Conservation (phyloP, 768 basidiomycete genomes). For the Lyophyllum atratum region DNA sequence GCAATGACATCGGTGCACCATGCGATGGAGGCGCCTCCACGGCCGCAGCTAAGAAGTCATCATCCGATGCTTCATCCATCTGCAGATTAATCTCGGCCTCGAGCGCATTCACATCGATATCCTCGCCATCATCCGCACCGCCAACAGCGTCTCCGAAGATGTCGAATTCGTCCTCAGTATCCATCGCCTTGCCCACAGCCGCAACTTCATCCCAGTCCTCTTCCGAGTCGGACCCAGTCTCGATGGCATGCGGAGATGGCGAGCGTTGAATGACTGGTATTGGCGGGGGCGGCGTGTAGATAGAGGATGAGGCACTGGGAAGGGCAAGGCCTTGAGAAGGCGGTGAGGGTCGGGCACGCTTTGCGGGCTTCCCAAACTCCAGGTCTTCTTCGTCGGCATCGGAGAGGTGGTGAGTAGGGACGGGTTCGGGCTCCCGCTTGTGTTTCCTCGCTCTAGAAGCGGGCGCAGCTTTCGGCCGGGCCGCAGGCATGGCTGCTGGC, state of each 20-base stretch:
- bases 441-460: conserved; percentile 18
- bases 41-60: conserved; percentile 51
- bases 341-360: conserved; percentile 32
- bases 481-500: background rate
- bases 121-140: conserved; percentile 24
- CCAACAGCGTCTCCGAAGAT: conserved; percentile 26
- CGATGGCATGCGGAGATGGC: conserved; percentile 14
- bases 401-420: conserved; percentile 13
- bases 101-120: conserved; percentile 41
- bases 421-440: conserved; percentile 27
- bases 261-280: conserved; percentile 20
- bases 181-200: conserved; percentile 15
- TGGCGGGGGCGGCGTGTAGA: conserved; percentile 27
- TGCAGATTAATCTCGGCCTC: conserved; percentile 39
- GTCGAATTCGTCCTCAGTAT: conserved; percentile 29
- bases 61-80: conserved; percentile 53
- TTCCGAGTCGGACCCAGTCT: conserved; percentile 41
- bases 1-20: conserved; percentile 18
- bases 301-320: conserved; percentile 32
- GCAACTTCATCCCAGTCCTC: conserved; percentile 53
- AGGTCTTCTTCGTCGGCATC: conserved; percentile 50
- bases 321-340: conserved; percentile 35
- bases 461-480: conserved; percentile 11
- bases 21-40: conserved; percentile 20
- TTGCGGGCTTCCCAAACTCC: conserved; percentile 49